Evolutionary conservation across 2,329 filamentous ascomycete genomes (phyloP).

Genomic region (Lachnellula subtilissima): DNA sequence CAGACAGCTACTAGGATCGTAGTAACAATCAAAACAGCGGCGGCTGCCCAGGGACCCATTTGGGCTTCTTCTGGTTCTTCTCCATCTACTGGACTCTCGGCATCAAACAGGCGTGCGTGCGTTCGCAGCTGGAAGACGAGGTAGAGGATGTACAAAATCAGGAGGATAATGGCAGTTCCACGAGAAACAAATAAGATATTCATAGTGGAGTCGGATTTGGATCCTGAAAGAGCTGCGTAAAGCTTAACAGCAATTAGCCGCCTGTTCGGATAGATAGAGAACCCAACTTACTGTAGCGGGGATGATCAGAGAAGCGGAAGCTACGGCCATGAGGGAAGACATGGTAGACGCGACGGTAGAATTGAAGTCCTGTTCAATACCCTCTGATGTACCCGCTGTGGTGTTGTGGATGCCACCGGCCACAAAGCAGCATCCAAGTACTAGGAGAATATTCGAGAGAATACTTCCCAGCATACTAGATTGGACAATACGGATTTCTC

Average conservation of each 20-base stretch:
- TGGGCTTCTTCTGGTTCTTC: conserved; percentile 12
- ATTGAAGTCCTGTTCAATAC: conserved; percentile 68
- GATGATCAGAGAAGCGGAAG: conserved; percentile 73
- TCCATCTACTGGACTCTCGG: conserved; percentile 35
- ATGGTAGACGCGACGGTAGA: conserved; percentile 74
- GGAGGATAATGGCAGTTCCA: conserved; percentile 69
- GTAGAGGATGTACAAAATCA: conserved; percentile 71
- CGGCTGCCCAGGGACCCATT: conserved; percentile 21
- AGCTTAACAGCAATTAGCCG: conserved; percentile 39
- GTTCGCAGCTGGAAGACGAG: conserved; percentile 74
- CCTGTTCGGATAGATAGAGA: neutral
- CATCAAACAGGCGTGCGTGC: conserved; percentile 67
- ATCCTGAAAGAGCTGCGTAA: conserved; percentile 57
- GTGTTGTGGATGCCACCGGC: conserved; percentile 63
- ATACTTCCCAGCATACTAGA: conserved; percentile 96
- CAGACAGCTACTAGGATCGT: conserved; percentile 69
- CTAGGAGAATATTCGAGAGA: conserved; percentile 86
- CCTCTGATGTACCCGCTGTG: conserved; percentile 20
- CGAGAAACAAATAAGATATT: conserved; percentile 69
- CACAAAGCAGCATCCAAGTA: conserved; percentile 76
- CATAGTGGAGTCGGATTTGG: conserved; percentile 39
- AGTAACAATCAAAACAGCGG: conserved; percentile 59
- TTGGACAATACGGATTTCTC: conserved; percentile 91
- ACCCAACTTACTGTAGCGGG: conserved; percentile 56
- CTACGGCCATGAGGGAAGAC: conserved; percentile 66